Base-by-base conservation (phyloP, 2,329 filamentous ascomycete genomes). In the Hortaea werneckii region DNA sequence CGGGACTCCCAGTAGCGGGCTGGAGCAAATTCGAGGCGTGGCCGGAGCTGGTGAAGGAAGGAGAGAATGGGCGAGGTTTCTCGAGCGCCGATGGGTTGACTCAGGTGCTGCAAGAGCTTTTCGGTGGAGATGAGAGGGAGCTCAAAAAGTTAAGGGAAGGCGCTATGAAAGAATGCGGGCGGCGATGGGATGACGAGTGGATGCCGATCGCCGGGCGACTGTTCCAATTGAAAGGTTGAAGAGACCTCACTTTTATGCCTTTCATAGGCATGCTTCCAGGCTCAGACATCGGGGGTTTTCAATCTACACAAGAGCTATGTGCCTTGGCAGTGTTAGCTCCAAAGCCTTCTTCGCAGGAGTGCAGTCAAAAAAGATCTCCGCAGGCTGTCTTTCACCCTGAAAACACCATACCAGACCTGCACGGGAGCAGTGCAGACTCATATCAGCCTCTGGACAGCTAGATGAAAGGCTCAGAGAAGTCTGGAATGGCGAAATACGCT, bases 111-210 rank as follows among this genome's bases (percentile, higher is more conserved):
- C 65, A 70, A 11, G 70, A 81, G 13, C 65, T 96, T 12, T 80
- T 95, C 46, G 70, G 69, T 5, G 63, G 61, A 5, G 67, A 75
- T 5, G 68, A 67, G 6, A 34, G 42, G 5, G 73, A 85, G 57
- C 66, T 95, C 37, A 68, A 75, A 51, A 94, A 65, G 84, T 85
- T 47, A 71, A 72, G 44, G 70, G 79, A 51, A 75, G 89, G 45
- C 92, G 92, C 92, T 80, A 88, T 49, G 71, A 71, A 45, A 70
- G 80, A 51, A 75, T 89, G 47, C 94, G 72, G 72, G 38, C 72
- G 82, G 46, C 76, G 90, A 40, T 98, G 92, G 92, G 83, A 94
- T 56, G 84, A 88, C 54, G 88, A 95, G 62, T 98, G 92, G 92
- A 80, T 94, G 70, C 75, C 78, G 7, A 81, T 94, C 39, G 84